Evolutionary conservation across 2,329 filamentous ascomycete species (phyloP), one percentile per base, ranked within the genome.

Genomic region (Ilyonectria robusta): DNA sequence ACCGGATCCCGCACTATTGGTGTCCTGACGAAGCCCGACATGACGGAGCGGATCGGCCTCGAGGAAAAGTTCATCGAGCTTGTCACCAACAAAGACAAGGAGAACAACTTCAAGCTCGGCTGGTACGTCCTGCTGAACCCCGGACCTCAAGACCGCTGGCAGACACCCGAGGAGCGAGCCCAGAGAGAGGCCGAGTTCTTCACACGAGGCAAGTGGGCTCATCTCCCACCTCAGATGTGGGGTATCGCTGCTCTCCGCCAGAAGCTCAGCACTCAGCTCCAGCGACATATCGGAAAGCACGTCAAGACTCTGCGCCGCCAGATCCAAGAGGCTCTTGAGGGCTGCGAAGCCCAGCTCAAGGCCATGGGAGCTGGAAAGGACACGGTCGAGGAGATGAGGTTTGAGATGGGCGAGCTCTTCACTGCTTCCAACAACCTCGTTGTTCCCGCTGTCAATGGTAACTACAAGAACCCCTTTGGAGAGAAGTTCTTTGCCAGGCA

Each of bases 51-150:
- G 6, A 87, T 87, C 35, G 85, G 85, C 1, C 80, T 87, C 0
- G 85, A 87, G 44, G 84, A 86, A 67, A 87, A 87, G 73, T 87
- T 87, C 71, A 84, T 87, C 44, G 84, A 84, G n/a, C 82, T 87
- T 4, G 81, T 87, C 26, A 82, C 81, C 67, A 87, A 87, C 74
- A 82, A 84, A 70, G 85, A 87, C 68, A 79, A 78, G 31, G 81
- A 84, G 47, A 87, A 87, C 74, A 76, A 84, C 72, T 86, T 86
- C 76, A 84, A 83, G 68, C 81, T 87, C 1, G 85, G 85, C 29
- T 87, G 85, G 85, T 87, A 82, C 46, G 83, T 87, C 13, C 75
- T 87, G 21, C 79, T 87, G 19, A 87, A 87, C 66, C 85, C 85
- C 0, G 84, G 84, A 0, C 80, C 83, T 0, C 82, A 82, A 8